Evolutionary conservation across 148 eudicot species (phyloP).

Genomic region (Simmondsia chinensis): DNA sequence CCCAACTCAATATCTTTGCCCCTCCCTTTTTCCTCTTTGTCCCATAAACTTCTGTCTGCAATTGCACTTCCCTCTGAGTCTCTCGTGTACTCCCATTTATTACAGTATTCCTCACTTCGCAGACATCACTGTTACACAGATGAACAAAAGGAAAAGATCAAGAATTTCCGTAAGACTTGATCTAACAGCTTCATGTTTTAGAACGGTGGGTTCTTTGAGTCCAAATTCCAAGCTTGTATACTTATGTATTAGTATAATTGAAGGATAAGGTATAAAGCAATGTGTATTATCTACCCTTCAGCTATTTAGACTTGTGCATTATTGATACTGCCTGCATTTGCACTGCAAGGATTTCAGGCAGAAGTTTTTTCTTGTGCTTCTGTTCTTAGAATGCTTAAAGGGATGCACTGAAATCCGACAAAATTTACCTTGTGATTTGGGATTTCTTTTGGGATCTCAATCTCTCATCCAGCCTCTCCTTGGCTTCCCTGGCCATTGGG

Average conservation of each 20-base stretch:
- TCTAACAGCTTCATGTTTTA: no score
- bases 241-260: not conserved
- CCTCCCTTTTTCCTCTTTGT: conserved; percentile 24
- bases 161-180: not conserved
- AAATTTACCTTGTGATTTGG: conserved; percentile 26
- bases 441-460: conserved; percentile 36
- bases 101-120: conserved; percentile 15
- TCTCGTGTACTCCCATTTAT: conserved; percentile 3
- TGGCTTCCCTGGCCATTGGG: conserved; percentile 62
- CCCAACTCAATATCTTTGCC: conserved; percentile 33
- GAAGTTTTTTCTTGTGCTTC: no score
- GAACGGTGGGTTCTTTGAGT: not conserved
- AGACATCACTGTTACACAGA: conserved; percentile 10
- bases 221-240: not conserved
- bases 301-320: not conserved
- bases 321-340: no score
- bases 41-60: conserved; percentile 31
- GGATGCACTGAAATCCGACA: no score
- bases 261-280: not conserved
- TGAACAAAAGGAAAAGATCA: not conserved
- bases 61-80: conserved; percentile 16
- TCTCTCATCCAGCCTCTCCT: conserved; percentile 56
- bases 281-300: conserved; percentile 12
- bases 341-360: no score
- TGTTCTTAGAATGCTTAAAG: no score